phyloP scores from a whole-genome alignment of 768 basidiomycete species.

The Filobasidium wieringae region DNA sequence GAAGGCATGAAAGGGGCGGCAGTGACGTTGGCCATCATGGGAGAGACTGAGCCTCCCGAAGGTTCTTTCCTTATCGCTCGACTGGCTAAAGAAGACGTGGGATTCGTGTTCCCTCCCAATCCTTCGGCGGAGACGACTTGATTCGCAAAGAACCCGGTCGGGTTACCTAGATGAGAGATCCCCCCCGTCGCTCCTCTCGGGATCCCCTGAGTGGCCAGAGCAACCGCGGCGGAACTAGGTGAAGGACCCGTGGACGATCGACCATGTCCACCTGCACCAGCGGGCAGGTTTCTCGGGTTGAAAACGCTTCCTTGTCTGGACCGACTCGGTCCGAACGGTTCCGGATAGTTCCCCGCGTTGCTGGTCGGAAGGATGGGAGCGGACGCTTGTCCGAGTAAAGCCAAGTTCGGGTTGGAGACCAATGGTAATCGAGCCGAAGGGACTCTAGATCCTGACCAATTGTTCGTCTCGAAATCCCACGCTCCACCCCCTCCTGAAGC shows the following conservation, averaged over 20 bases:
- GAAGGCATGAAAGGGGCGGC: conserved; percentile 15
- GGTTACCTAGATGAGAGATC: conserved; percentile 14
- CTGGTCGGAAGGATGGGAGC: too few species aligned
- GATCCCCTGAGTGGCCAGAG: conserved; percentile 14
- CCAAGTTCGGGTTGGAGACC: neutral
- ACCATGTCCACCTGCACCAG: neutral
- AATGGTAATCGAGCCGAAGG: neutral
- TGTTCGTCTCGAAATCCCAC: neutral
- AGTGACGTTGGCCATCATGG: conserved; percentile 16
- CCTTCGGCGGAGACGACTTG: neutral
- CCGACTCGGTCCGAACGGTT: neutral
- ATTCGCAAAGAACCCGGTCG: conserved; percentile 11
- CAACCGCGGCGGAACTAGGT: conserved; percentile 10
- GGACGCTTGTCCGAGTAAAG: neutral
- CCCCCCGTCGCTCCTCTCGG: conserved; percentile 3
- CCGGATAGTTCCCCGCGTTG: neutral
- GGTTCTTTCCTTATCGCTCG: neutral
- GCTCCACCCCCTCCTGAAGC: neutral
- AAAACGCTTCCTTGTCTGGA: neutral
- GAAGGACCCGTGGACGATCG: conserved; percentile 4
- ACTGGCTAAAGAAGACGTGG: neutral
- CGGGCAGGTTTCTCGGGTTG: neutral
- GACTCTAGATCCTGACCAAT: neutral
- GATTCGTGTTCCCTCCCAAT: too few species aligned
- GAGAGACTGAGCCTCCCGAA: conserved; percentile 1